A percentile compares a stretch with the other conserved stretches of the same genome.
Conservation (phyloP, 108 stramenopile genomes). For the Bacterosira constricta region DNA sequence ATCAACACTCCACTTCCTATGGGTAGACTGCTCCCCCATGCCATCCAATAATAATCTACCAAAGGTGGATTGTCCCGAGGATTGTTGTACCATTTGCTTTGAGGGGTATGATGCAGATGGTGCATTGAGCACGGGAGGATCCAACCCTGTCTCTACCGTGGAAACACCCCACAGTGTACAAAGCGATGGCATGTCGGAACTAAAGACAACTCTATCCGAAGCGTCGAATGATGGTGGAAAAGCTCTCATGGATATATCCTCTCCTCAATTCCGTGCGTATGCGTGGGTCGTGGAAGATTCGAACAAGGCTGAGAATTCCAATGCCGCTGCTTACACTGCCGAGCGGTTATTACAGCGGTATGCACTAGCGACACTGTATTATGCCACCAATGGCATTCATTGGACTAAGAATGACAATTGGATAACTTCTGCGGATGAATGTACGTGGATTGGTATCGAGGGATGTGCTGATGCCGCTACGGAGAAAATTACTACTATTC, state of each 20-base stretch:
- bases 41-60: conserved; percentile 5
- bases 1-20: conserved; percentile 1
- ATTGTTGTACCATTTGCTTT: conserved; percentile 43
- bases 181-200: neutral
- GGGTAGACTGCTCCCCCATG: conserved; percentile 3
- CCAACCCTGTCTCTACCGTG: neutral
- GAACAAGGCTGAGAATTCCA: neutral
- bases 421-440: conserved; percentile 18
- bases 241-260: conserved; percentile 5
- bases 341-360: conserved; percentile 27
- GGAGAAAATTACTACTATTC: conserved; percentile 6
- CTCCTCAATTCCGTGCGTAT: conserved; percentile 27
- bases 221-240: conserved; percentile 12
- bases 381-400: conserved; percentile 17
- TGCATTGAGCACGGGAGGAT: conserved; percentile 1
- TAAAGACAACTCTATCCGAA: conserved; percentile 1
- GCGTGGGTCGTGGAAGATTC: conserved; percentile 21
- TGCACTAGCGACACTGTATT: conserved; percentile 37
- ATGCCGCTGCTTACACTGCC: neutral
- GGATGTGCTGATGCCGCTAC: conserved; percentile 11
- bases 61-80: conserved; percentile 24
- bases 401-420: conserved; percentile 23
- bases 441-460: conserved; percentile 24
- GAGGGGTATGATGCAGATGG: conserved; percentile 30
- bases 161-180: conserved; percentile 13